Evolutionary conservation across 129 eudicot species (phyloP).

Genomic region (Tagetes erecta): DNA sequence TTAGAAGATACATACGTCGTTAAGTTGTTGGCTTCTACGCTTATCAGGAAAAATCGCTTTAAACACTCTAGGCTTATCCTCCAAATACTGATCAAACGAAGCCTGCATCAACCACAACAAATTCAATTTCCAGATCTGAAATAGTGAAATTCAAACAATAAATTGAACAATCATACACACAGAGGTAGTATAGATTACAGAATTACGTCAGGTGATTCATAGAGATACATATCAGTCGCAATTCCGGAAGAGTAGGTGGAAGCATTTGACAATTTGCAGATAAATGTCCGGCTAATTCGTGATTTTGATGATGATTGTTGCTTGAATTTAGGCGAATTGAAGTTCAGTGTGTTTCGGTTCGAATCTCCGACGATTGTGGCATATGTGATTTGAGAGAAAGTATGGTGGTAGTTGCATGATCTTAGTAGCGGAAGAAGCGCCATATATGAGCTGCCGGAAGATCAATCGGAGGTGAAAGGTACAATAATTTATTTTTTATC

Average conservation of each 20-base stretch:
- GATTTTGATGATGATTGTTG: not conserved
- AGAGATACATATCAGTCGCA: constrained; percentile 69
- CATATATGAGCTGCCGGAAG: constrained; percentile 22
- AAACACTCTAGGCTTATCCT: constrained; percentile 77
- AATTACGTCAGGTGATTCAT: constrained; percentile 65
- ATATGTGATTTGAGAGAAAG: constrained; percentile 2
- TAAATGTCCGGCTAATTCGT: constrained; percentile 18
- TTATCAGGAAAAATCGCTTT: constrained; percentile 85
- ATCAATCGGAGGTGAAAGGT: constrained; percentile 13
- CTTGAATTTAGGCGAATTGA: constrained; percentile 13
- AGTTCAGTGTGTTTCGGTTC: constrained; percentile 2
- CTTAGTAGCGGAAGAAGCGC: constrained; percentile 29
- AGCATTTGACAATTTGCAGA: constrained; percentile 42
- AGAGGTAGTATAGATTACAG: not conserved
- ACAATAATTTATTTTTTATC: constrained; percentile 25
- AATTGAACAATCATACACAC: not conserved
- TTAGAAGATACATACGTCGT: constrained; percentile 40
- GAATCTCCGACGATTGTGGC: constrained; percentile 16
- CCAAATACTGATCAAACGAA: constrained; percentile 84
- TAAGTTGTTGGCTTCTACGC: constrained; percentile 71
- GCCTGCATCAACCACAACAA: constrained; percentile 52
- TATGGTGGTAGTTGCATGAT: constrained; percentile 27
- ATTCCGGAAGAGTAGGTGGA: constrained; percentile 65
- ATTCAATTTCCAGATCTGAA: constrained; percentile 1
- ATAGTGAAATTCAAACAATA: not conserved